A percentile compares a stretch with the other conserved stretches of the same genome.
Evolutionary conservation across 495 filamentous ascomycete species (phyloP).

Genomic region (Penicillium robsamsonii): DNA sequence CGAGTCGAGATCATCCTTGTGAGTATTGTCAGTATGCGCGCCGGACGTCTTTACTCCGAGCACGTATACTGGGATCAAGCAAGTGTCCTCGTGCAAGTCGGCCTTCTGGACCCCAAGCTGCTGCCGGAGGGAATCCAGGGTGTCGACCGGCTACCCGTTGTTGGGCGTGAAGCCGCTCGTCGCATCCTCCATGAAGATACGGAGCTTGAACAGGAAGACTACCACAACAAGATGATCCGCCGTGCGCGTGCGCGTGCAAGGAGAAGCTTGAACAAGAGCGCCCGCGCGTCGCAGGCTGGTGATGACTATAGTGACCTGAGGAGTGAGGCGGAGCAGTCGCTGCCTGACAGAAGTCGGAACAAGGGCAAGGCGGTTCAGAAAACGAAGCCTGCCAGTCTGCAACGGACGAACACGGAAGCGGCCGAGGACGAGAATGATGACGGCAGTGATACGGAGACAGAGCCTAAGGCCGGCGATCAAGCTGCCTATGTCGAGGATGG

Average conservation of each 20-base stretch:
- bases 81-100: constrained; percentile 72
- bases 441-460: constrained; percentile 19
- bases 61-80: constrained; percentile 90
- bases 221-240: constrained; percentile 43
- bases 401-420: constrained; percentile 7
- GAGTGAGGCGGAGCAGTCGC: constrained; percentile 22
- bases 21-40: constrained; percentile 71
- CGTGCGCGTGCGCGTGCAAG: constrained; percentile 27
- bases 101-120: constrained; percentile 65
- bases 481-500: constrained; percentile 26
- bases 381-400: constrained; percentile 3
- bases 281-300: constrained; percentile 13
- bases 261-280: constrained; percentile 6
- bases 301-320: constrained; percentile 32
- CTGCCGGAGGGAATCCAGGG: constrained; percentile 47
- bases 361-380: constrained; percentile 29
- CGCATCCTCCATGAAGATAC: constrained; percentile 64
- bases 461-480: constrained; percentile 13
- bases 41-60: constrained; percentile 73
- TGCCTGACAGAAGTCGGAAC: constrained; percentile 13
- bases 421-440: constrained; percentile 20
- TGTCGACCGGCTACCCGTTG: constrained; percentile 65
- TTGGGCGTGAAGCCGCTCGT: constrained; percentile 62
- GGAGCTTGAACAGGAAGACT: constrained; percentile 38
- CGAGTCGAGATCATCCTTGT: constrained; percentile 70